Evolutionary conservation across 495 filamentous ascomycete genomes (phyloP).

Genomic region (Xanthoparmelia taractica): DNA sequence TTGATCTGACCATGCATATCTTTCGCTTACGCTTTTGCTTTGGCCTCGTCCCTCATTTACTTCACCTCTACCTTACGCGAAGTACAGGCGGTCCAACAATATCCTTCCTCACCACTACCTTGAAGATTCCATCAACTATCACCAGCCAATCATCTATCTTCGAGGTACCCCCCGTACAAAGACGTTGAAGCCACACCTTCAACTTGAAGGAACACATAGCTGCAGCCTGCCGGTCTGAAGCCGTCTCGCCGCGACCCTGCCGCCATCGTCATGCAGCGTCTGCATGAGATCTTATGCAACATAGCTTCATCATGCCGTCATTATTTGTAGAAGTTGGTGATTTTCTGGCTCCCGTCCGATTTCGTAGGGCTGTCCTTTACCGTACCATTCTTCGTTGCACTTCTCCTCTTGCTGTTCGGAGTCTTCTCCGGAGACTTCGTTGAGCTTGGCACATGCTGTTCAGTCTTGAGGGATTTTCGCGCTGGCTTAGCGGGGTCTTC

Average conservation of each 20-base stretch:
- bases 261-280: slow-evolving; percentile 17
- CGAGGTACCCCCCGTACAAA: not conserved
- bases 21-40: not conserved
- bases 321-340: slow-evolving; percentile 79
- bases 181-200: not conserved
- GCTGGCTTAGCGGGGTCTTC: slow-evolving; percentile 27
- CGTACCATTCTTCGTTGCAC: slow-evolving; percentile 42
- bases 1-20: not conserved
- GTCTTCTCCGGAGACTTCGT: slow-evolving; percentile 40
- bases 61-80: not conserved
- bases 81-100: not conserved
- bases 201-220: not conserved
- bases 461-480: slow-evolving; percentile 21
- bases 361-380: slow-evolving; percentile 41
- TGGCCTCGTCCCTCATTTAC: not conserved
- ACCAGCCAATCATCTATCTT: not conserved
- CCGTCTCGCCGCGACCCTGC: slow-evolving; percentile 19
- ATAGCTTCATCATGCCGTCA: slow-evolving; percentile 10
- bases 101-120: not conserved
- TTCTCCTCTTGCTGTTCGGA: slow-evolving; percentile 37
- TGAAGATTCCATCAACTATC: not conserved
- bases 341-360: slow-evolving; percentile 60
- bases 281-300: slow-evolving; percentile 11
- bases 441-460: not conserved
- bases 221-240: not conserved